Evolutionary conservation across 1,284 basidiomycete species (phyloP).

Genomic region (Apiotrichum laibachii): DNA sequence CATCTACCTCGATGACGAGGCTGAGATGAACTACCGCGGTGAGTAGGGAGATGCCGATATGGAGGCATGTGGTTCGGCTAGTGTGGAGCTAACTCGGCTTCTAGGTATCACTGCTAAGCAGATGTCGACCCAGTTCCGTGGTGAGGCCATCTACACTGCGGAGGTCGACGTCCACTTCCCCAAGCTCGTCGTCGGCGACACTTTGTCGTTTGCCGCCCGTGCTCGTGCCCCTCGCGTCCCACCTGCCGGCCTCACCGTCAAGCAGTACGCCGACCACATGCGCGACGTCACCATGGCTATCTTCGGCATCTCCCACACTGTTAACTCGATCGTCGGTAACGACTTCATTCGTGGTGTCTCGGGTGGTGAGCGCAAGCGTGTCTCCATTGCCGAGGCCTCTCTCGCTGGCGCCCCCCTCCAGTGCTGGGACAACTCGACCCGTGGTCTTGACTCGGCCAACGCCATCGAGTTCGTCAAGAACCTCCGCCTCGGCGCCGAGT

Average conservation of each 20-base stretch:
- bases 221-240: slow-evolving; percentile 48
- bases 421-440: slow-evolving; percentile 56
- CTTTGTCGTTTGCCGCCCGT: slow-evolving; percentile 46
- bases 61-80: too few species aligned
- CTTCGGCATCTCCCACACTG: slow-evolving; percentile 56
- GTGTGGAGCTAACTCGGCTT: not conserved
- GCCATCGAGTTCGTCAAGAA: slow-evolving; percentile 58
- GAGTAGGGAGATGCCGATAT: not conserved
- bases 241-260: slow-evolving; percentile 49
- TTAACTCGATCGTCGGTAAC: slow-evolving; percentile 54
- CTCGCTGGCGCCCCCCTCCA: slow-evolving; percentile 47
- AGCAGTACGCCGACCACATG: slow-evolving; percentile 51
- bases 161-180: slow-evolving; percentile 58
- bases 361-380: slow-evolving; percentile 58
- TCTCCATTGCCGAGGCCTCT: slow-evolving; percentile 56
- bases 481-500: slow-evolving; percentile 55
- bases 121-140: slow-evolving; percentile 49
- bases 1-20: slow-evolving; percentile 51
- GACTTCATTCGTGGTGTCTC: slow-evolving; percentile 55
- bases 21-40: slow-evolving; percentile 51
- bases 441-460: slow-evolving; percentile 59
- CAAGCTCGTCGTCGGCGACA: slow-evolving; percentile 55
- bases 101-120: slow-evolving; percentile 47
- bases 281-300: slow-evolving; percentile 55
- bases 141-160: slow-evolving; percentile 54